A percentile compares a stretch with the other conserved stretches of the same genome.
Conservation (phyloP, 2,329 filamentous ascomycete genomes). For the Xylaria hypoxylon region DNA sequence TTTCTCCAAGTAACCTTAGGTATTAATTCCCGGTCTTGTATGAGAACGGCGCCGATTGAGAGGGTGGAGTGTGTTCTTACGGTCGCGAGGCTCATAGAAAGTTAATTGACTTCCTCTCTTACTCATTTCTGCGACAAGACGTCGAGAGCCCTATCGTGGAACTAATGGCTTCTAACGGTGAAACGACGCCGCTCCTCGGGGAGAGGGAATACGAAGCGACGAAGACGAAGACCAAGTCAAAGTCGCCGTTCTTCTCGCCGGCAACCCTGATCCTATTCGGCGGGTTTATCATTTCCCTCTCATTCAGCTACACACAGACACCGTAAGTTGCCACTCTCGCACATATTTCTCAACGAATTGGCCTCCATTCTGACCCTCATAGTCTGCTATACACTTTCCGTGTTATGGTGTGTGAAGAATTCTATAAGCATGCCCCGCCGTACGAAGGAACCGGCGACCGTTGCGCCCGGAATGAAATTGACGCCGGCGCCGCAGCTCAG, state of each 20-base stretch:
- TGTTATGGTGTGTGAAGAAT: conserved; percentile 76
- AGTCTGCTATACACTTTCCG: conserved; percentile 73
- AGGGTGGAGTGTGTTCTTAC: not conserved
- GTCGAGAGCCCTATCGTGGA: not conserved
- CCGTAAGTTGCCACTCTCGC: conserved; percentile 37
- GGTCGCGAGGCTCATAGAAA: not conserved
- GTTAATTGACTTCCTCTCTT: not conserved
- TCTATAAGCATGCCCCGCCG: conserved; percentile 68
- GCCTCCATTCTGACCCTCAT: conserved; percentile 2
- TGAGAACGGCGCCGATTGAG: not conserved
- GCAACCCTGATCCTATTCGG: conserved; percentile 36
- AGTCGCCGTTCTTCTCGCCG: conserved; percentile 30
- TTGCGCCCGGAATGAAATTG: conserved; percentile 70
- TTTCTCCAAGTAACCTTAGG: not conserved
- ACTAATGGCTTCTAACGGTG: conserved; percentile 38
- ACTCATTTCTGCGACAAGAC: not conserved
- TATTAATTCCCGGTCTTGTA: not conserved
- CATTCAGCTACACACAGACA: conserved; percentile 44
- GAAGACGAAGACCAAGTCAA: conserved; percentile 22
- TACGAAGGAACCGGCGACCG: conserved; percentile 61
- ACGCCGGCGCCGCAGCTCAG: conserved; percentile 70
- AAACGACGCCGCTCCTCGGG: conserved; percentile 43
- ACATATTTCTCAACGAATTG: not conserved
- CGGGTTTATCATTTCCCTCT: conserved; percentile 43
- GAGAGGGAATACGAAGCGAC: conserved; percentile 24